Conservation (phyloP, 768 basidiomycete species). For the Porphyrellus cyaneotinctus region DNA sequence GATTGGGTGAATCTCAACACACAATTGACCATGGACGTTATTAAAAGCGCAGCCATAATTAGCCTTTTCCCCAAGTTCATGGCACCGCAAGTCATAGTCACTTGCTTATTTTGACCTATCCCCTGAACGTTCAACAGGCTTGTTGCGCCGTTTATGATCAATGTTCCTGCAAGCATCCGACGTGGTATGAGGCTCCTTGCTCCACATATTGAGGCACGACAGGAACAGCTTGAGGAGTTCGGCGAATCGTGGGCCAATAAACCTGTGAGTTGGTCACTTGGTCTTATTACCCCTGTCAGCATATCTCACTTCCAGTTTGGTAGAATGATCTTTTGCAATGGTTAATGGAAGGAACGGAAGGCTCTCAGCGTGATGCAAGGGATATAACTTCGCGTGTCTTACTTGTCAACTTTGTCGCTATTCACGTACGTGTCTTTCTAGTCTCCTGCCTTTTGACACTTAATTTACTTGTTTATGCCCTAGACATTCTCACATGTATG, state of each 20-base stretch:
- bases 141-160: background rate
- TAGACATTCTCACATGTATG: conserved; percentile 15
- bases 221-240: background rate
- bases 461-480: too few species aligned
- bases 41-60: conserved; percentile 15
- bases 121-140: background rate
- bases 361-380: conserved; percentile 8
- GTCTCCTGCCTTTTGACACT: background rate
- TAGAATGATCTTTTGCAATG: conserved; percentile 35
- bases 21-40: conserved; percentile 19
- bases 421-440: conserved; percentile 10
- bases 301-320: background rate
- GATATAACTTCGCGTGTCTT: conserved; percentile 22
- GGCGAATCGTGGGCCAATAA: background rate
- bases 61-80: conserved; percentile 31
- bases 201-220: conserved; percentile 23
- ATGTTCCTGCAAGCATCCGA: conserved; percentile 2
- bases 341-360: conserved; percentile 26
- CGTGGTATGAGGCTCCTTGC: conserved; percentile 17
- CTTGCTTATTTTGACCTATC: background rate
- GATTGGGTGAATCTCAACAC: conserved; percentile 33
- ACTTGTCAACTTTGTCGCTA: conserved; percentile 20
- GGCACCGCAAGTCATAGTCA: conserved; percentile 25
- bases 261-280: conserved; percentile 1
- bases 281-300: background rate